A percentile compares a stretch with the other conserved stretches of the same genome.
Conservation (phyloP, 2,329 filamentous ascomycete species). For the Colletotrichum sp. region DNA sequence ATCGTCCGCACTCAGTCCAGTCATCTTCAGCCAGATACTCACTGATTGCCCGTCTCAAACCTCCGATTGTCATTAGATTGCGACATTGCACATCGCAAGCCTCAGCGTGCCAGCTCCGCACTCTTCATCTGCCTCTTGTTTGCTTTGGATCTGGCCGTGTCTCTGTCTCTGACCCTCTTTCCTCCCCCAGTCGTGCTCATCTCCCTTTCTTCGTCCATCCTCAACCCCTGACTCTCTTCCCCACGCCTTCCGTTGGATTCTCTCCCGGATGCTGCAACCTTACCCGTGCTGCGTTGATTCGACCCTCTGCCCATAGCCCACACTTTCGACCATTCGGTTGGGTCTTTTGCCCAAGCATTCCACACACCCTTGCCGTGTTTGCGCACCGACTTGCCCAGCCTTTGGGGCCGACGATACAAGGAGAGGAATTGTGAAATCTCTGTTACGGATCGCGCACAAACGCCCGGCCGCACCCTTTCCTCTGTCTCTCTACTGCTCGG, state of each 20-base stretch:
- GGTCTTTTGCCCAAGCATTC: constrained; percentile 15
- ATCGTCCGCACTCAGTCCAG: constrained; percentile 6
- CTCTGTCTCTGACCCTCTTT: background rate
- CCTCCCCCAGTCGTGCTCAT: constrained; percentile 8
- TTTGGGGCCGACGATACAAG: constrained; percentile 14
- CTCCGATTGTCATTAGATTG: constrained; percentile 1
- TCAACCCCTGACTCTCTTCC: constrained; percentile 18
- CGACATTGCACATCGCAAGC: constrained; percentile 20
- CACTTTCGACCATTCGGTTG: constrained; percentile 21
- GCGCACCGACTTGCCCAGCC: constrained; percentile 17
- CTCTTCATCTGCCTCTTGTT: background rate
- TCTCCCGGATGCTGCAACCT: constrained; percentile 24
- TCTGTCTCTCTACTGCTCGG: background rate
- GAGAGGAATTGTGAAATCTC: constrained; percentile 20
- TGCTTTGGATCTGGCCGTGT: background rate
- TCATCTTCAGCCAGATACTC: background rate
- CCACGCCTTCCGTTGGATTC: constrained; percentile 20
- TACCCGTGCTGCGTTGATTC: constrained; percentile 18
- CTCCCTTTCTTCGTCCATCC: constrained; percentile 11
- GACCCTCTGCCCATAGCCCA: constrained; percentile 9
- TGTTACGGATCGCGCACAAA: constrained; percentile 21
- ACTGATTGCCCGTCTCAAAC: background rate
- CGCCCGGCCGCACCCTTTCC: background rate
- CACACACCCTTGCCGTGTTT: constrained; percentile 18
- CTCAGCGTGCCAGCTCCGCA: constrained; percentile 18